Base-by-base conservation (phyloP, 192 early-diverging fungal species). In the Podila epigama region DNA sequence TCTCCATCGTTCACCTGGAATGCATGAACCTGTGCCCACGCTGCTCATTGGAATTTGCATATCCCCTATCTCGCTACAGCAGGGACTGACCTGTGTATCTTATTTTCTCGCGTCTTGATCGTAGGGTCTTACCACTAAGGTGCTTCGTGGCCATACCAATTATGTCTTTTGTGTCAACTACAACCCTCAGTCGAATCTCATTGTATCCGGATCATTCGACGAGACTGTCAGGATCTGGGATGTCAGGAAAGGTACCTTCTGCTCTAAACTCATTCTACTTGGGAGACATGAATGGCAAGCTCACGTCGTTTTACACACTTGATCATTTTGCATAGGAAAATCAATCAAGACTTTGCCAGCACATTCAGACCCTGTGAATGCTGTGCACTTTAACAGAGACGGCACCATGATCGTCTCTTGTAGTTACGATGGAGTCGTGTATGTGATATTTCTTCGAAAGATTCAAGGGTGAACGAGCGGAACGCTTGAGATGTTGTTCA, bases 121-220 rank as follows among this genome's bases (percentile, higher is more conserved):
- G 18, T 58, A 92, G 85, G 82, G 92, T 18, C 83, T 86, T 33
- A 86, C 93, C 10, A 84, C 92, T 5, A 90, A 92, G 64, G 84
- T 92, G 2, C 79, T 99, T 52, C 88, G 87, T 42, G 98, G 98
- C 8, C 98, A 99, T 79, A 92, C 94, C 4, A 92, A 97, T 83
- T 97, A 94, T 69, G 98, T 99, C 25, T 99, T 97, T 75, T 97
- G 95, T 71, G 96, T 98, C 20, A 95, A 96, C 82, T 99, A 94
- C 70, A 98, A 96, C 71, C 96, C 98, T 1, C 90, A 92, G 55
- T 92, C 92, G 13, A 97, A 94, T 60, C 78, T 98, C 60, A 93
- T 99, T 65, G 98, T 95, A 0, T 97, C 95, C 3, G 98, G 98
- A 59, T 97, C 95, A 18, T 98, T 98, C 84, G 98, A 99, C 75